Base-by-base conservation (phyloP, 139 green algal genomes). In the Chlamydomonas schloesseri region DNA sequence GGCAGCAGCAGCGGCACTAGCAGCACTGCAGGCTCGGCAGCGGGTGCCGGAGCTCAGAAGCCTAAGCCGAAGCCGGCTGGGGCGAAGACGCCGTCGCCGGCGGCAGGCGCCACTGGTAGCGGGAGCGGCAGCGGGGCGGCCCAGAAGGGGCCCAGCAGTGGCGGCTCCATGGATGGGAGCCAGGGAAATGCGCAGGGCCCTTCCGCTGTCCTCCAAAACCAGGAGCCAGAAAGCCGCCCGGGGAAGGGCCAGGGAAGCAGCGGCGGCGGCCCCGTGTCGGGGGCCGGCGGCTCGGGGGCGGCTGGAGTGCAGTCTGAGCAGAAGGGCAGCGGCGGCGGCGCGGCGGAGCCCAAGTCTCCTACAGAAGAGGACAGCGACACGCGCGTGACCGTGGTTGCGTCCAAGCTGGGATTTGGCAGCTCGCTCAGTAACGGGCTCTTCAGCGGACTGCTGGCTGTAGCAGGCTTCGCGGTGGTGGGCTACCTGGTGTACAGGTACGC, bases 401-500 rank as follows among this genome's bases (percentile, higher is more conserved):
- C 75, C 23, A 21, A 28, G 46, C 29, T 29, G 36, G 37, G 65
- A 28, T 64, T 28, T 28, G 60, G 76, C 60, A 62, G 60, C 76
- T 50, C 73, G 5, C 69, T n/a, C 50, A 33, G 31, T 17, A 53
- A 15, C 20, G 34, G 34, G 15, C 14, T 73, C 17, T 36, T 53
- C 20, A 23, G 5, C 18, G 69, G 28, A 14, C 18, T n/a, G 18
- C n/a, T 70, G 42, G 76, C 60, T 24, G 4, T 72, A 24, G 60
- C 76, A 8, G 62, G 76, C 8, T 42, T 83, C 36, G 76, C 10
- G 9, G 58, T 73, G 37, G 76, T 83, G 17, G 76, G 37, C 28
- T 26, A 64, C 37, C 76, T 83, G 60, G 60, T 26, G 21, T 83
- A 73, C 76, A 83, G 76, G 76, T 73, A 64, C 60, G 76, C 60